Base-by-base conservation (phyloP, 768 basidiomycete species). In the Polyporus arcularius region DNA sequence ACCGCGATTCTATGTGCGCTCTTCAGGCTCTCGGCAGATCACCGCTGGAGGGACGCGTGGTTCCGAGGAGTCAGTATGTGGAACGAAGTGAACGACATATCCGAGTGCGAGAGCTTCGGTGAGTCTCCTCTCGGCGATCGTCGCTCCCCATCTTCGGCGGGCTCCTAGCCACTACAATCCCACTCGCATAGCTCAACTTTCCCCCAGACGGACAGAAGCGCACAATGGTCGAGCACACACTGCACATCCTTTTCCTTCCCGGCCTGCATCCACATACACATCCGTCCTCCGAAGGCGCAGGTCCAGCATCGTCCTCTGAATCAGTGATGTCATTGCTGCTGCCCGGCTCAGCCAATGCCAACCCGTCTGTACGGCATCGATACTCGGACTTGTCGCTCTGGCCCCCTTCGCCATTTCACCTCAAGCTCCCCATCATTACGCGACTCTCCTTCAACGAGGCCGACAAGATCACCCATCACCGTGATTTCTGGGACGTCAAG, bases 21-120 rank as follows among this genome's bases (percentile, higher is more conserved):
- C 28, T 80, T 89, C 63, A 79, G 83, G 11, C 64, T 83, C 4
- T 69, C 71, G 52, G 71, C 74, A 78, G 45, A 73, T 32, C 40
- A 55, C 18, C 51, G 62, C 42, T 64, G 68, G 54, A 76, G 75
- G 6, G 74, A 72, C 39, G 73, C 81, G 15, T 81, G 86, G 72
- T 89, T 90, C 71, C 84, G 80, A 63, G 86, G 82, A 5, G 61
- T 89, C 56, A 81, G 85, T 32, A 80, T 87, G 41, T 92, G 90
- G 90, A 86, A 83, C 4, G 89, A 92, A 65, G 77, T 92, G 42
- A 82, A 83, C 40, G 89, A 92, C 63, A 78, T 91, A 50, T 87
- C 83, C 66, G 90, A 92, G 73, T 88, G 80, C 69, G 91, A 92
- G 66, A 87, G 84, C 64, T 93, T 90, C 69, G 90, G 90, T 90